Base-by-base conservation (phyloP, 345 rosid genomes). In the Heritiera littoralis region DNA sequence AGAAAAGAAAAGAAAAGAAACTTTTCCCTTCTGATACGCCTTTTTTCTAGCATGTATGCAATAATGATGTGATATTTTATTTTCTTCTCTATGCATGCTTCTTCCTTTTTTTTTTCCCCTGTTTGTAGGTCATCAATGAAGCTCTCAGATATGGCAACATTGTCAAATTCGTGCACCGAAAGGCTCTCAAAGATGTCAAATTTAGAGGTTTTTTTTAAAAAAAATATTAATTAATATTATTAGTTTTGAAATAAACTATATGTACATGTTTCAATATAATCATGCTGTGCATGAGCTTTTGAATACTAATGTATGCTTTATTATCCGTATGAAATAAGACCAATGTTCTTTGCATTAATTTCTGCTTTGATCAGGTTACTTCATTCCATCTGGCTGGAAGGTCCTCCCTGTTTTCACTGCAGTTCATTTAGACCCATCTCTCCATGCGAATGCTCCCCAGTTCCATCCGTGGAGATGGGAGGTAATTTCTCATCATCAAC, bases 381-480 rank as follows among this genome's bases (percentile, higher is more conserved):
- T 82, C 41, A 89, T 89, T 83, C 90, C 89, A 32, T 83, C 84
- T 20, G 92, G 92, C 4, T 89, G 90, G 92, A 85, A 89, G 80
- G 92, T 89, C 56, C 90, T 89, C 7, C 92, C 90, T 20, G 90
- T 87, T 59, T 86, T 89, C 20, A 82, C 88, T 67, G 90, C 90
- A 14, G 89, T 86, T 48, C 90, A 87, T 81, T 74, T 89, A 72
- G 90, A 89, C 75, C 67, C 88, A 46, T 83, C 89, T 72, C 80
- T 86, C 46, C 88, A 85, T 77, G 81, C 81, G 73, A 81, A 56
- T 82, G 82, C 92, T 48, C 81, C 65, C 15, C 83, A 86, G 30
- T 89, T 89, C 65, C 69, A 89, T 82, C 92, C 92, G 20, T 87
- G 90, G 89, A 84, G 92, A 83, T 89, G 92, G 92, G 87, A 89